Evolutionary conservation across 257 asterid species (phyloP).

Genomic region (Ehretia macrophylla): DNA sequence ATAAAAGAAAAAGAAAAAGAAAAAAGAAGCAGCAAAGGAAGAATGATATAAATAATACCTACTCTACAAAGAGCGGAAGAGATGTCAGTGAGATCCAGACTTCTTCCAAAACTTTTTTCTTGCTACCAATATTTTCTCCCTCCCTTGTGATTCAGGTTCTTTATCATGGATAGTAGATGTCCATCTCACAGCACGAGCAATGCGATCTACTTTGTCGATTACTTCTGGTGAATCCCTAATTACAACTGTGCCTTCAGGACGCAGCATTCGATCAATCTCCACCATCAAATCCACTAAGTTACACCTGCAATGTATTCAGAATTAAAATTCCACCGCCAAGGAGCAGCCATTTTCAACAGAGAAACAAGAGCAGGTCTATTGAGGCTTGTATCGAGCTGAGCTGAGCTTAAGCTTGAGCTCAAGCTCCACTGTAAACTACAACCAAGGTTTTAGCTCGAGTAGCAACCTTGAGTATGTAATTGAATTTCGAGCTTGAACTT

Average conservation of each 20-base stretch:
- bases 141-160: conserved; percentile 70
- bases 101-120: conserved; percentile 68
- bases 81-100: conserved; percentile 25
- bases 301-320: conserved; percentile 50
- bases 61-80: conserved; percentile 6
- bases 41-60: neutral
- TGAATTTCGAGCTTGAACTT: no score
- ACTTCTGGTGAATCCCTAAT: conserved; percentile 78
- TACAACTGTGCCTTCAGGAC: conserved; percentile 87
- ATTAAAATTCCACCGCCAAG: no score
- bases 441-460: no score
- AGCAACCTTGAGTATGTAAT: no score
- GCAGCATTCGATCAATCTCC: conserved; percentile 87
- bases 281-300: conserved; percentile 85
- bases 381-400: no score
- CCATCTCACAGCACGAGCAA: conserved; percentile 84
- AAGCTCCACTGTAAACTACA: no score
- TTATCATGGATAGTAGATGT: conserved; percentile 47
- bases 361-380: no score
- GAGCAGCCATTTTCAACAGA: no score
- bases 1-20: no score
- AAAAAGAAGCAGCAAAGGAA: neutral
- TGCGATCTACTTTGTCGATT: conserved; percentile 52
- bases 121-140: conserved; percentile 75
- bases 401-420: no score